Base-by-base conservation (phyloP, 768 basidiomycete species). In the Leucocoprinus sp. region DNA sequence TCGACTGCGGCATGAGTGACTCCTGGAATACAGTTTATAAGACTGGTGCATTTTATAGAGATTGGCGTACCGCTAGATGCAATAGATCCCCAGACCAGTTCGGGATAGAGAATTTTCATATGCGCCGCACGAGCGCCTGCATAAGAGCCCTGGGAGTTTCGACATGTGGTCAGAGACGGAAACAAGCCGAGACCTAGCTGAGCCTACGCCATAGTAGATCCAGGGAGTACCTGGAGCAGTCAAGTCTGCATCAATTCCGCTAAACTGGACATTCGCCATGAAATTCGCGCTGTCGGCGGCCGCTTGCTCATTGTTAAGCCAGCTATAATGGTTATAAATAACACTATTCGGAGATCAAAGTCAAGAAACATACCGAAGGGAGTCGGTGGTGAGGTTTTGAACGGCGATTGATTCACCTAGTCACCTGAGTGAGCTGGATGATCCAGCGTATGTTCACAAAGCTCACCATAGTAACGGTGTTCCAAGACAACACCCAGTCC, bases 51-150 rank as follows among this genome's bases (percentile, higher is more conserved):
- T 37, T 37, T 37, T 31, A 31, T 43, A 27, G 12, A 8, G 36
- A 28, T 7, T 15, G 7, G 54, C 75, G 4, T 52, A 81, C 86
- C 91, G 48, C 86, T 89, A 12, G 84, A 88, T 1, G 92, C 89
- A 45, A 96, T 92, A 1, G 88, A 82, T 17, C 91, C 93, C 61
- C 74, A 92, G 3, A 90, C 84, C n/a, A 93, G 68, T 24, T 92
- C 79, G 0, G 92, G 91, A 56, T 91, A 93, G 19, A 93, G 71
- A 24, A 89, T 66, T 44, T 76, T 79, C 84, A 95, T 91, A 56
- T 95, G 89, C 0, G 93, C 93, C 0, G 92, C 83, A 9, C 93
- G 81, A 6, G 93, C 93, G 49, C 93, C 93, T 8, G 92, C 92
- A 54, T 95, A 95, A 0, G 88, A 92, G 6, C 87, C 85, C 83